Evolutionary conservation across 2,329 filamentous ascomycete species (phyloP).

Genomic region (Aspergillus hiratsukae): DNA sequence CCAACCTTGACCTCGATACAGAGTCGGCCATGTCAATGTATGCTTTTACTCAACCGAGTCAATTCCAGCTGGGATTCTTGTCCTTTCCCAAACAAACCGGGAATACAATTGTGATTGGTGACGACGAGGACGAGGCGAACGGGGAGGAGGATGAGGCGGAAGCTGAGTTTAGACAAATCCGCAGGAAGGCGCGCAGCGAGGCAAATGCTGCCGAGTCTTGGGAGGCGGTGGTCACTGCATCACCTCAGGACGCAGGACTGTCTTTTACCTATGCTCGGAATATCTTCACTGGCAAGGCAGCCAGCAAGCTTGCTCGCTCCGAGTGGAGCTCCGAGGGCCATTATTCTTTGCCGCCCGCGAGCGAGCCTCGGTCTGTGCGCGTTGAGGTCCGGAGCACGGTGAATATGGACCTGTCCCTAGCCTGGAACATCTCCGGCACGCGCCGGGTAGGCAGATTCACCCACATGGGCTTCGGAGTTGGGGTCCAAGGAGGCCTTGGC

Average conservation of each 20-base stretch:
- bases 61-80: constrained; percentile 32
- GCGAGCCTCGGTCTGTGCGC: constrained; percentile 29
- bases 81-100: constrained; percentile 21
- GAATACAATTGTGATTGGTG: constrained; percentile 5
- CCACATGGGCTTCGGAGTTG: constrained; percentile 36
- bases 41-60: constrained; percentile 21
- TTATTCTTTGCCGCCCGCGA: constrained; percentile 26
- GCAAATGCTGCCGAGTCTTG: constrained; percentile 29
- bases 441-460: constrained; percentile 36
- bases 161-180: neutral
- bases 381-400: constrained; percentile 30
- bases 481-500: constrained; percentile 30
- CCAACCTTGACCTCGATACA: constrained; percentile 20
- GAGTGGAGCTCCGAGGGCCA: constrained; percentile 41
- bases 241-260: constrained; percentile 26
- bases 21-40: constrained; percentile 12
- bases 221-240: constrained; percentile 27
- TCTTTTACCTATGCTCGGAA: constrained; percentile 34
- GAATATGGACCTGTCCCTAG: constrained; percentile 23
- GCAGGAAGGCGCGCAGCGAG: constrained; percentile 16
- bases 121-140: constrained; percentile 22
- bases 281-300: constrained; percentile 32
- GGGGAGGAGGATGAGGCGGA: constrained; percentile 17
- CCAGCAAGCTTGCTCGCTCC: constrained; percentile 29
- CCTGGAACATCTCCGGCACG: constrained; percentile 33